Conservation (phyloP, 371 early-diverging fungal species). For the Mycotypha africana region DNA sequence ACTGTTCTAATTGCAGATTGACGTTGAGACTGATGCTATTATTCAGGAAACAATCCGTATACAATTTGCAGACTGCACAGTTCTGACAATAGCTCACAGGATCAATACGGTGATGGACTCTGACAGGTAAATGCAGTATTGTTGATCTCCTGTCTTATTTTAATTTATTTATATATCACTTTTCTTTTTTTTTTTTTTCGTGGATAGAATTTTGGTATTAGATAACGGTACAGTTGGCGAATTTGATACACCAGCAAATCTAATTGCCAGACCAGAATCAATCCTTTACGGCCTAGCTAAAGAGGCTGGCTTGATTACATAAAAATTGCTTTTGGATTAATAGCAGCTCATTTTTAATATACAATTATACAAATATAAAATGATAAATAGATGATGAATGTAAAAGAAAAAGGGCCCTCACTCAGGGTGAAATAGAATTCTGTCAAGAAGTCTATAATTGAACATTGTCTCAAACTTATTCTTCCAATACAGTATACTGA, state of each 20-base stretch:
- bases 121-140: constrained; percentile 26
- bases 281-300: constrained; percentile 66
- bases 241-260: constrained; percentile 63
- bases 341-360: too few relatives aligned
- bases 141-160: not conserved
- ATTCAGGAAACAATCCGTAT: constrained; percentile 86
- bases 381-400: too few relatives aligned
- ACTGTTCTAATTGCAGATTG: constrained; percentile 56
- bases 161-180: too few relatives aligned
- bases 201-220: constrained; percentile 66
- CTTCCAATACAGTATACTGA: too few relatives aligned
- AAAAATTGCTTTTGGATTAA: not conserved
- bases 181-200: not conserved
- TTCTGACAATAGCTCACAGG: constrained; percentile 91
- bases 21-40: constrained; percentile 71
- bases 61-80: constrained; percentile 79
- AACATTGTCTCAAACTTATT: too few relatives aligned
- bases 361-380: not conserved
- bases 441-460: too few relatives aligned
- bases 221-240: constrained; percentile 74
- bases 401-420: too few relatives aligned
- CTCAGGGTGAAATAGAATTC: too few relatives aligned
- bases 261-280: constrained; percentile 57
- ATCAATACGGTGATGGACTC: constrained; percentile 85
- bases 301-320: constrained; percentile 57